Conservation (phyloP, 2,329 filamentous ascomycete genomes). For the Fusarium miscanthi region DNA sequence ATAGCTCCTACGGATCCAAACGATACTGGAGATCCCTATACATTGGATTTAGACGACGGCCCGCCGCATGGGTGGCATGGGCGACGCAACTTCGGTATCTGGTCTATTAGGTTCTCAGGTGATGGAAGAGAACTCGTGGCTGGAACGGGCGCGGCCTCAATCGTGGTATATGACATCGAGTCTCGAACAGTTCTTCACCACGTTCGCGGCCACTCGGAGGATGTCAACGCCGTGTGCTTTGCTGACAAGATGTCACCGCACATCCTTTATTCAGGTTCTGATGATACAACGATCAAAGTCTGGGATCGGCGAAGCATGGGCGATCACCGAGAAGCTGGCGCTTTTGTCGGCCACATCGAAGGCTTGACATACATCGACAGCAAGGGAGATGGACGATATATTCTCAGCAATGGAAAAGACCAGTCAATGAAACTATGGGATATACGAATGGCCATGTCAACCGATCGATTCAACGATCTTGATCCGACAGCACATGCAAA, state of each 20-base stretch:
- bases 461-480: constrained; percentile 68
- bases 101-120: constrained; percentile 91
- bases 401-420: constrained; percentile 94
- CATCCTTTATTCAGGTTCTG: constrained; percentile 94
- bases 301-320: constrained; percentile 96
- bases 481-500: constrained; percentile 65
- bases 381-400: constrained; percentile 80
- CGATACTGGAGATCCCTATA: constrained; percentile 81
- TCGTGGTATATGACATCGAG: constrained; percentile 95
- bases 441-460: constrained; percentile 85
- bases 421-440: constrained; percentile 99
- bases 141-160: constrained; percentile 80
- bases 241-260: constrained; percentile 90
- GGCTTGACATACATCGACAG: constrained; percentile 76
- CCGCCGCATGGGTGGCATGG: constrained; percentile 44
- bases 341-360: constrained; percentile 74
- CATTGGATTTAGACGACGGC: constrained; percentile 72
- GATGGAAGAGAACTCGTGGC: constrained; percentile 92
- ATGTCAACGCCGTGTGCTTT: constrained; percentile 97
- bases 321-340: constrained; percentile 77
- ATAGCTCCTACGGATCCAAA: constrained; percentile 88
- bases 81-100: constrained; percentile 71
- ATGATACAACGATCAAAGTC: constrained; percentile 93
- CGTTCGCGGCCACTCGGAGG: constrained; percentile 81
- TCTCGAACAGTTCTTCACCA: constrained; percentile 78